Conservation (phyloP, 1,284 basidiomycete genomes). For the Rhodotorula glutinis region DNA sequence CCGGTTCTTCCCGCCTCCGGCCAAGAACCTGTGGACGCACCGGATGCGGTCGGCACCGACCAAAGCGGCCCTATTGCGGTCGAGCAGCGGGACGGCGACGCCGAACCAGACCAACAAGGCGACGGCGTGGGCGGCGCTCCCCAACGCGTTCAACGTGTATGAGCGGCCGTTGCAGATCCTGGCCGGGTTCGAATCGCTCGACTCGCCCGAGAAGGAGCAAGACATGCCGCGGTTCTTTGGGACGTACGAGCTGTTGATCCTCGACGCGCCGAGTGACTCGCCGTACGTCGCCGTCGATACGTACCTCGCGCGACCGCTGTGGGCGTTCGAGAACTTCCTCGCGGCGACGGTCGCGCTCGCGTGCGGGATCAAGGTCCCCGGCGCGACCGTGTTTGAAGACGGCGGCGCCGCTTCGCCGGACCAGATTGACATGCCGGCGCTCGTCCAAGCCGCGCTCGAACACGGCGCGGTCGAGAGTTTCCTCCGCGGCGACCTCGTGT, state of each 20-base stretch:
- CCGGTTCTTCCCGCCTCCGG: conserved; percentile 21
- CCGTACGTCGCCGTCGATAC: conserved; percentile 17
- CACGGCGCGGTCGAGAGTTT: conserved; percentile 31
- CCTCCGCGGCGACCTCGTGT: conserved; percentile 29
- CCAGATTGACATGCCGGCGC: conserved; percentile 18
- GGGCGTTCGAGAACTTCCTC: conserved; percentile 30
- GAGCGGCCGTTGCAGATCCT: conserved; percentile 8
- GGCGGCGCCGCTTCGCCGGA: not conserved
- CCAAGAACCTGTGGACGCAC: conserved; percentile 35
- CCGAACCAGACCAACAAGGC: not conserved
- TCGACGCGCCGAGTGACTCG: conserved; percentile 29
- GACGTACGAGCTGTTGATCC: conserved; percentile 30
- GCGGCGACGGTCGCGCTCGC: conserved; percentile 20
- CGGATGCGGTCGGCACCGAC: conserved; percentile 29
- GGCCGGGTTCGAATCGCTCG: conserved; percentile 30
- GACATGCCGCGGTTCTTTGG: conserved; percentile 19
- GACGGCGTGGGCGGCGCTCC: conserved; percentile 23
- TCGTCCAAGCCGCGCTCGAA: conserved; percentile 25
- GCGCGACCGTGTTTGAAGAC: conserved; percentile 9
- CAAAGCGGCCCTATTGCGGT: conserved; percentile 17
- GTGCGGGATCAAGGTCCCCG: conserved; percentile 27
- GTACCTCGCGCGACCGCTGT: conserved; percentile 25
- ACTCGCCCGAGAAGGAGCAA: conserved; percentile 35
- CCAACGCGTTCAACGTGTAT: conserved; percentile 33
- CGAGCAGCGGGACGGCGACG: conserved; percentile 6